These are phyloP conservation scores for Ampelocalamus luodianensis DNA, from an alignment of 176 grass and related monocot genomes.

Conservation along the genomic window DNA sequence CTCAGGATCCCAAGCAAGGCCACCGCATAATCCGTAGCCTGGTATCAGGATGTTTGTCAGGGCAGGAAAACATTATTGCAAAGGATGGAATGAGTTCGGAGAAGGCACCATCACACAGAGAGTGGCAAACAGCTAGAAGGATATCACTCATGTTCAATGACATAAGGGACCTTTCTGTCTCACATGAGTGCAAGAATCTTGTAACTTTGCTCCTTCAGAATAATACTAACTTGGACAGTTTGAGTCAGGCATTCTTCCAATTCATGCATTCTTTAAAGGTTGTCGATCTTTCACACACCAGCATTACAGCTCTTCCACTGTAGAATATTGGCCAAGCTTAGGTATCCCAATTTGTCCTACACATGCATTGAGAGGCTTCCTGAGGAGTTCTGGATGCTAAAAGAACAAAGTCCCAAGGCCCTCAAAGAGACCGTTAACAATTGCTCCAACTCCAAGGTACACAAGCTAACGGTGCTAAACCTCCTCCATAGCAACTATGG, in stretches of 20 bases:
- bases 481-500: slow-evolving; percentile 68
- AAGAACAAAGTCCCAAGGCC: slow-evolving; percentile 48
- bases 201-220: slow-evolving; percentile 65
- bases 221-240: slow-evolving; percentile 48
- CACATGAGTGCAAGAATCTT: slow-evolving; percentile 55
- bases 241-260: slow-evolving; percentile 48
- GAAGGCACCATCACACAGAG: slow-evolving; percentile 31
- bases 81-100: slow-evolving; percentile 48
- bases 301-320: slow-evolving; percentile 59
- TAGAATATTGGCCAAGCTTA: slow-evolving; percentile 42
- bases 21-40: slow-evolving; percentile 41
- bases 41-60: too few relatives aligned
- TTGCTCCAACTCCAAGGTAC: slow-evolving; percentile 64
- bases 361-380: slow-evolving; percentile 58
- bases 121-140: slow-evolving; percentile 43
- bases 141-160: slow-evolving; percentile 71
- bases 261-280: slow-evolving; percentile 59
- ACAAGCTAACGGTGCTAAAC: slow-evolving; percentile 61
- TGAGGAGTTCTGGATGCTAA: slow-evolving; percentile 49
- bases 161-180: slow-evolving; percentile 41
- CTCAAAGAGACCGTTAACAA: slow-evolving; percentile 54
- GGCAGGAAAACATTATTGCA: slow-evolving; percentile 39
- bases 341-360: slow-evolving; percentile 59
- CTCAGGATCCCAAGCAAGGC: slow-evolving; percentile 35
- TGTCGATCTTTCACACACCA: slow-evolving; percentile 71